phyloP scores from a whole-genome alignment of 768 basidiomycete genomes.

The Phanerochaete sordida region DNA sequence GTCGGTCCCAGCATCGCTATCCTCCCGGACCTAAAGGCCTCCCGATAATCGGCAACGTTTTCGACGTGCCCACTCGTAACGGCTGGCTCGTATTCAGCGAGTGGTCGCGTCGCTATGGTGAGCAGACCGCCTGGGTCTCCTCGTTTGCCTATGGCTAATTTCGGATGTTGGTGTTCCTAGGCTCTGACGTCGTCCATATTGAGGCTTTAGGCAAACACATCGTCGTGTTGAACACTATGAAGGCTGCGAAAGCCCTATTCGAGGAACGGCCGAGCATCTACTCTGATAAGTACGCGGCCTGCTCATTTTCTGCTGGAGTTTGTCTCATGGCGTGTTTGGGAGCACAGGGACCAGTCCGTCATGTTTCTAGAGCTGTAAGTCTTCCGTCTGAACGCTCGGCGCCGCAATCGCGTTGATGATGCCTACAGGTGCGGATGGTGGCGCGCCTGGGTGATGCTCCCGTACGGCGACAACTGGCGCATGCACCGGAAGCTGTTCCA shows the following conservation, averaged over 20 bases:
- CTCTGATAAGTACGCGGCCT: slow-evolving; percentile 28
- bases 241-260: slow-evolving; percentile 39
- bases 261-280: slow-evolving; percentile 43
- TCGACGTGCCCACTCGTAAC: slow-evolving; percentile 14
- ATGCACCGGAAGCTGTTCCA: slow-evolving; percentile 8
- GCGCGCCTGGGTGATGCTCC: slow-evolving; percentile 7
- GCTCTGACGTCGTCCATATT: slow-evolving; percentile 13
- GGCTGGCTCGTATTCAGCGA: slow-evolving; percentile 1
- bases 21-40: slow-evolving; percentile 23
- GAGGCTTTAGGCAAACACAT: slow-evolving; percentile 11
- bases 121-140: no score
- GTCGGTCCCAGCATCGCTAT: background rate
- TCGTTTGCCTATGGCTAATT: no score
- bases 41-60: slow-evolving; percentile 24
- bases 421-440: slow-evolving; percentile 9
- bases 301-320: no score
- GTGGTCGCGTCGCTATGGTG: slow-evolving; percentile 3
- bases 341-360: background rate
- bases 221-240: slow-evolving; percentile 39
- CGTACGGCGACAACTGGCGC: slow-evolving; percentile 11
- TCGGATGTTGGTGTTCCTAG: no score
- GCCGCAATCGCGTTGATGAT: no score
- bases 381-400: no score
- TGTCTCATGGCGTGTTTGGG: background rate
- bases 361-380: background rate